phyloP scores from a whole-genome alignment of 768 basidiomycete species.

The Lentinula detonsa region DNA sequence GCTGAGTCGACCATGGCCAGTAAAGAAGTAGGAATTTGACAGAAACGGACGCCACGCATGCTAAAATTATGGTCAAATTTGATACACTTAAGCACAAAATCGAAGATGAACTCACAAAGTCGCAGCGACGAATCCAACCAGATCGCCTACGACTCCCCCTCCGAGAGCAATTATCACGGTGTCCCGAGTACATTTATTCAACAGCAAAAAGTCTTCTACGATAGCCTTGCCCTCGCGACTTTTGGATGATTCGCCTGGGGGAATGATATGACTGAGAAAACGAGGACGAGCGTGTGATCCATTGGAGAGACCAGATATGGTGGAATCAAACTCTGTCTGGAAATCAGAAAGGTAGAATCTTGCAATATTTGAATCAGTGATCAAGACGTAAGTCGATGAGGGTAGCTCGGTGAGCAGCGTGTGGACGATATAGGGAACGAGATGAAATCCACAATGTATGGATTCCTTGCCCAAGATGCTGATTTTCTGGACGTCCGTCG shows the following conservation, averaged over 20 bases:
- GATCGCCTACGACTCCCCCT: constrained; percentile 95
- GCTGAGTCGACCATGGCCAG: constrained; percentile 99
- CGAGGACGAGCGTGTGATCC: constrained; percentile 35
- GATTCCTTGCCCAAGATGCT: constrained; percentile 80
- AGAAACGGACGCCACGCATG: constrained; percentile 95
- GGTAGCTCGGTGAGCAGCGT: constrained; percentile 68
- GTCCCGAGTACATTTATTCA: constrained; percentile 86
- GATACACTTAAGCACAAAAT: not conserved
- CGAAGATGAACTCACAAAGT: constrained; percentile 69
- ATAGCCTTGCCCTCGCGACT: constrained; percentile 86
- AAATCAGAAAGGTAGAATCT: constrained; percentile 70
- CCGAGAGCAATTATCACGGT: constrained; percentile 92
- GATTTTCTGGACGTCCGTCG: constrained; percentile 65
- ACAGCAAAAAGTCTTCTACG: constrained; percentile 89
- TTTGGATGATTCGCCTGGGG: constrained; percentile 93
- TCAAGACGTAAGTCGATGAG: constrained; percentile 83
- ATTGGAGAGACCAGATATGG: constrained; percentile 22
- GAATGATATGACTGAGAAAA: constrained; percentile 72
- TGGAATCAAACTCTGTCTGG: constrained; percentile 52
- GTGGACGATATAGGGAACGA: constrained; percentile 76
- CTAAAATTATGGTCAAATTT: constrained; percentile 30
- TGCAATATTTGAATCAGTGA: constrained; percentile 91
- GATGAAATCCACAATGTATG: constrained; percentile 93
- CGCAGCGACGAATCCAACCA: constrained; percentile 94
- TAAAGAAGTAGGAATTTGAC: constrained; percentile 94